Evolutionary conservation across 2,329 filamentous ascomycete genomes (phyloP), one percentile per base, ranked within the genome.

Genomic region (Botrytis elliptica): DNA sequence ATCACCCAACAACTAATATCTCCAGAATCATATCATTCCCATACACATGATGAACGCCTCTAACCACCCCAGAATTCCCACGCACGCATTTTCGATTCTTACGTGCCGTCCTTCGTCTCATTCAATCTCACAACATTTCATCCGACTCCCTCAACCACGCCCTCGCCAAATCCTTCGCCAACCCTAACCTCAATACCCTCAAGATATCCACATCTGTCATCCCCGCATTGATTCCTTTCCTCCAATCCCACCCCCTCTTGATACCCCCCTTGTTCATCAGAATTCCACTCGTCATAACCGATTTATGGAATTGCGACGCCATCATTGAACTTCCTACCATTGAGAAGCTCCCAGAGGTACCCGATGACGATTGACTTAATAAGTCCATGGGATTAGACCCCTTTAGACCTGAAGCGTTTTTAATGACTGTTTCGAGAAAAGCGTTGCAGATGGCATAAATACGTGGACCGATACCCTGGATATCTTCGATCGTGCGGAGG

Each of bases 401-500:
- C 81, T 86, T 89, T 72, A 85, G 83, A 71, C 89, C 90, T 66
- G 90, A 89, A 25, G 88, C 89, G 9, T 92, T 91, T n/a, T 89
- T 85, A 36, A 97, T 84, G 9, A 94, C 92, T 1, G 94, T 88
- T 75, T 88, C 85, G 80, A 97, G 90, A 80, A 94, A 95, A 79
- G 94, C 92, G 76, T 94, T 91, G 80, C 92, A 93, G 38, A 92
- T 90, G 0, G 86, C 84, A 79, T 91, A 94, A 12, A 97, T 91
- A 69, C 91, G 88, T 29, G 89, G 87, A 9, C 90, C 88, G 25
- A 96, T 91, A 0, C 93, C 93, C 81, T 95, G 87, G 25, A 95
- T 84, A 81, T 96, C 93, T 82, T 96, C 93, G 70, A 94, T 87
- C 0, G 93, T 92, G 77, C 92, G 92, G 74, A 96, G 88, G 38